A percentile compares a stretch with the other conserved stretches of the same genome.
Evolutionary conservation across 768 basidiomycete genomes (phyloP).

Genomic region (Psilocybe subaeruginosa): DNA sequence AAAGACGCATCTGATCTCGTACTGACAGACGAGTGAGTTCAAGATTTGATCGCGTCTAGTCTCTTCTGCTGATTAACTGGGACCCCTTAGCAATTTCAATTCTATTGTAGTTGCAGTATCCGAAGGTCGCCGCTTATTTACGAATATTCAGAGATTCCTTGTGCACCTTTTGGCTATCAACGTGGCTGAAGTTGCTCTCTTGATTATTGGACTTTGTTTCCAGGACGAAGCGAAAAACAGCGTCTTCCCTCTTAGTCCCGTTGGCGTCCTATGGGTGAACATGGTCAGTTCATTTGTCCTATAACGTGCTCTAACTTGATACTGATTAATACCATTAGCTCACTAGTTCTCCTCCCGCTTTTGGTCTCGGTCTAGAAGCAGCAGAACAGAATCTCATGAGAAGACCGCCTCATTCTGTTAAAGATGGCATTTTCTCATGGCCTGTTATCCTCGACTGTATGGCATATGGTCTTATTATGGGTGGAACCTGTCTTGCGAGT

Average conservation of each 20-base stretch:
- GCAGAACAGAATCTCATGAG: conserved; percentile 55
- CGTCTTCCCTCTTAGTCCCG: conserved; percentile 60
- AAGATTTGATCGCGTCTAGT: background rate
- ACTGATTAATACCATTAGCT: conserved; percentile 21
- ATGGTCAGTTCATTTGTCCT: conserved; percentile 35
- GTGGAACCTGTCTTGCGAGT: conserved; percentile 32
- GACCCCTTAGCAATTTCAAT: conserved; percentile 48
- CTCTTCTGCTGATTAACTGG: background rate
- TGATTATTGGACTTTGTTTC: conserved; percentile 62
- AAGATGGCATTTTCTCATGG: conserved; percentile 41
- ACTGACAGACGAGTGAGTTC: conserved; percentile 52
- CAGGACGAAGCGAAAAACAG: conserved; percentile 46
- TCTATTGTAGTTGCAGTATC: conserved; percentile 61
- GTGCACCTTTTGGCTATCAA: conserved; percentile 57
- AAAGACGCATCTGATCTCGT: conserved; percentile 59
- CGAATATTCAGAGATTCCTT: conserved; percentile 59
- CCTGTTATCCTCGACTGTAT: conserved; percentile 39
- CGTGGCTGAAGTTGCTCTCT: conserved; percentile 54
- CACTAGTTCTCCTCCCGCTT: conserved; percentile 53
- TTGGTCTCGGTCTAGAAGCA: conserved; percentile 56
- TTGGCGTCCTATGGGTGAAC: conserved; percentile 56
- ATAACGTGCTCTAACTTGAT: background rate
- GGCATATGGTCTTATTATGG: conserved; percentile 41
- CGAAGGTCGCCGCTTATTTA: conserved; percentile 60
- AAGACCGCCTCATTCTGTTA: conserved; percentile 41